phyloP scores from a whole-genome alignment of 1,284 basidiomycete species.

The Cystobasidium sp. region DNA sequence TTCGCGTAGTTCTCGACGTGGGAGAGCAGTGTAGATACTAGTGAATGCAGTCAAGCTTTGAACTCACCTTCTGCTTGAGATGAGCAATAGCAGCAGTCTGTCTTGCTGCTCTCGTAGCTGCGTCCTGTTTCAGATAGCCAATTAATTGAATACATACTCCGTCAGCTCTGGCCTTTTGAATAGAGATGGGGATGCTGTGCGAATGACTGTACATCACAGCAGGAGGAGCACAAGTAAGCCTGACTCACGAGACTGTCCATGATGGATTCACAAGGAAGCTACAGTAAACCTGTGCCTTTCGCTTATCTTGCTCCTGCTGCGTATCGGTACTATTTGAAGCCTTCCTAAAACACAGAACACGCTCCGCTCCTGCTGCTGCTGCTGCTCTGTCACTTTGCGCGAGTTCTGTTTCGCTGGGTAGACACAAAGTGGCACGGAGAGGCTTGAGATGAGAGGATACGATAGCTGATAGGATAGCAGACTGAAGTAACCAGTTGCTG shows the following conservation, averaged over 20 bases:
- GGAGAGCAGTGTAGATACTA: too few relatives aligned
- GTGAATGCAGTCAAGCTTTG: background rate
- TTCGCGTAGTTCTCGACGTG: too few relatives aligned
- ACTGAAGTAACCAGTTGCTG: too few relatives aligned
- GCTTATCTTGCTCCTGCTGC: constrained; percentile 1
- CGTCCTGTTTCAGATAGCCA: constrained; percentile 26
- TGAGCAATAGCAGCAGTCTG: constrained; percentile 44
- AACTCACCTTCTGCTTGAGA: constrained; percentile 38
- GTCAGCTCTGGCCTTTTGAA: constrained; percentile 19
- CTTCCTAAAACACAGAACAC: too few relatives aligned
- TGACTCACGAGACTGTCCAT: constrained; percentile 29
- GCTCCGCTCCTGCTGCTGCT: too few relatives aligned
- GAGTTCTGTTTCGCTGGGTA: too few relatives aligned
- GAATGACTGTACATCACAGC: background rate
- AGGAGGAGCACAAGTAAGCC: background rate
- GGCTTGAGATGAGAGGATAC: too few relatives aligned
- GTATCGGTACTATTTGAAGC: background rate
- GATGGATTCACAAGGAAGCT: background rate
- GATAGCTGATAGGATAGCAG: too few relatives aligned
- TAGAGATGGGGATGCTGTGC: background rate
- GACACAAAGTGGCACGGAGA: too few relatives aligned
- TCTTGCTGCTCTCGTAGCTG: constrained; percentile 33
- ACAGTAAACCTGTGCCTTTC: background rate
- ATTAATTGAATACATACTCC: background rate
- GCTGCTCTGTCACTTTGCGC: too few relatives aligned